phyloP scores from a whole-genome alignment of 768 basidiomycete species.

The Suillus subluteus region DNA sequence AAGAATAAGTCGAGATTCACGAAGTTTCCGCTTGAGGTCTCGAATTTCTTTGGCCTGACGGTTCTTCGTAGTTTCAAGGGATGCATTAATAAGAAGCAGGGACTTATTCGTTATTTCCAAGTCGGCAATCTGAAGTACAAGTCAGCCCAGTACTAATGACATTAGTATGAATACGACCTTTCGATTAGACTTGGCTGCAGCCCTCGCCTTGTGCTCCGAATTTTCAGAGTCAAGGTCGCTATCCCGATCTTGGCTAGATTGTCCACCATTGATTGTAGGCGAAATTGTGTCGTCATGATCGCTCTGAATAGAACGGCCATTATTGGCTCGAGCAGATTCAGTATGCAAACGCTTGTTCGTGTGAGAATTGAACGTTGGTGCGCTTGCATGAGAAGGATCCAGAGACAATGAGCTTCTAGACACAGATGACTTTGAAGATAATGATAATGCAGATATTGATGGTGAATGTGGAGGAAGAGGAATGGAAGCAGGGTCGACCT shows the following conservation, averaged over 20 bases:
- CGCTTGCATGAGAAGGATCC: slow-evolving; percentile 42
- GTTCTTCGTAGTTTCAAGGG: slow-evolving; percentile 79
- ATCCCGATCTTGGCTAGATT: slow-evolving; percentile 30
- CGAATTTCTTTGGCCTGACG: slow-evolving; percentile 85
- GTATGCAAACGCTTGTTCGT: slow-evolving; percentile 37
- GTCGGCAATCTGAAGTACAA: slow-evolving; percentile 73
- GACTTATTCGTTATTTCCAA: slow-evolving; percentile 90
- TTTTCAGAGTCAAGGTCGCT: slow-evolving; percentile 35
- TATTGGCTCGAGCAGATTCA: slow-evolving; percentile 16
- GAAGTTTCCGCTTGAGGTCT: slow-evolving; percentile 78
- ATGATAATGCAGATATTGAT: slow-evolving; percentile 69
- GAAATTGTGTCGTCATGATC: slow-evolving; percentile 27
- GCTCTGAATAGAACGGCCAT: slow-evolving; percentile 11
- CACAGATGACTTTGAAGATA: slow-evolving; percentile 76
- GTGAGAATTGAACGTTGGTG: slow-evolving; percentile 47
- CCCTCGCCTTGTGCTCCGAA: slow-evolving; percentile 59
- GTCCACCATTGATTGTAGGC: slow-evolving; percentile 19
- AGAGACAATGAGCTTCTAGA: slow-evolving; percentile 55
- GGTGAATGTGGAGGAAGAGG: slow-evolving; percentile 75
- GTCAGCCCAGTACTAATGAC: slow-evolving; percentile 10
- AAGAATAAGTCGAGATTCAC: slow-evolving; percentile 79
- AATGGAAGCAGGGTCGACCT: slow-evolving; percentile 57
- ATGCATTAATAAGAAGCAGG: slow-evolving; percentile 80
- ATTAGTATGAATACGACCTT: slow-evolving; percentile 54
- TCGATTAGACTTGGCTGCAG: slow-evolving; percentile 82